phyloP scores from a whole-genome alignment of 495 filamentous ascomycete genomes.

The Neurospora sp. region DNA sequence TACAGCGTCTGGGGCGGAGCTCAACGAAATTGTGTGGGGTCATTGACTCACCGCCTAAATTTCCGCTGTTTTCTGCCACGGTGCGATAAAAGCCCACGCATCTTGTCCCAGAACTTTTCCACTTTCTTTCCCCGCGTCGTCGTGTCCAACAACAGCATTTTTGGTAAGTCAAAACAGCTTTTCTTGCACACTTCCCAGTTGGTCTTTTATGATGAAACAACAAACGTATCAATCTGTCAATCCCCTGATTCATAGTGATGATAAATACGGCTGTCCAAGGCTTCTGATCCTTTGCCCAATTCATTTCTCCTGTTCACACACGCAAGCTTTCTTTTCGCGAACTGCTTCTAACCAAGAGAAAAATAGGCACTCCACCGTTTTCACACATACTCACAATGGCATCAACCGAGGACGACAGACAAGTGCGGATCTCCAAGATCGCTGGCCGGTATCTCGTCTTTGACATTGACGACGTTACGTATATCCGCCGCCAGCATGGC shows the following conservation, averaged over 20 bases:
- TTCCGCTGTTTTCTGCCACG: constrained; percentile 4
- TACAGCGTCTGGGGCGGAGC: background rate
- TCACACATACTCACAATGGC: constrained; percentile 14
- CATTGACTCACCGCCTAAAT: background rate
- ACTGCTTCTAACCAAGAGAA: constrained; percentile 11
- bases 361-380: background rate
- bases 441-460: constrained; percentile 80
- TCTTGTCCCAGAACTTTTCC: background rate
- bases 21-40: background rate
- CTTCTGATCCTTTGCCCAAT: constrained; percentile 20
- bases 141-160: constrained; percentile 12
- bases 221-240: constrained; percentile 33
- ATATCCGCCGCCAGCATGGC: constrained; percentile 69
- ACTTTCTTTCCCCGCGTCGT: constrained; percentile 8
- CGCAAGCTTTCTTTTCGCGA: background rate
- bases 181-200: background rate
- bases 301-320: constrained; percentile 1
- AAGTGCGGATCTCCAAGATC: constrained; percentile 71
- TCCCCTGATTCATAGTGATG: constrained; percentile 32
- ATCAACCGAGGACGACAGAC: constrained; percentile 13
- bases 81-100: constrained; percentile 10
- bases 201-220: constrained; percentile 26
- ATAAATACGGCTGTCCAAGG: constrained; percentile 22
- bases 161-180: constrained; percentile 15
- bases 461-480: constrained; percentile 70